These are phyloP conservation scores for Phytopythium boreale DNA, from an alignment of 352 stramenopile genomes.

Conservation along the genomic window DNA sequence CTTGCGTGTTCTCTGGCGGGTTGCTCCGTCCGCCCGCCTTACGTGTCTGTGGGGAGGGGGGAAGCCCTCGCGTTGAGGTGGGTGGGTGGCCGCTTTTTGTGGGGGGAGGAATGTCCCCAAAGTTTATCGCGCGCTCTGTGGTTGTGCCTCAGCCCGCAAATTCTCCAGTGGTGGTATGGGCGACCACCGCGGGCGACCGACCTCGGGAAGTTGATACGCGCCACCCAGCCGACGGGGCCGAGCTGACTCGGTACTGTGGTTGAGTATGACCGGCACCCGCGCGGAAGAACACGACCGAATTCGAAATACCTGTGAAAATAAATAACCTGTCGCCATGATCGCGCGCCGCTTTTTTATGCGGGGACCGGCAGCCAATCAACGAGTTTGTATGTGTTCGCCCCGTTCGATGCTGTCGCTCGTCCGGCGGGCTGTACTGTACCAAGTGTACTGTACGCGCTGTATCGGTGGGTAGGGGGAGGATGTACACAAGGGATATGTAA, in stretches of 20 bases:
- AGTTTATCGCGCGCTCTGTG: slow-evolving; percentile 11
- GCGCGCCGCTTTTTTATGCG: not conserved
- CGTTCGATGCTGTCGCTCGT: not conserved
- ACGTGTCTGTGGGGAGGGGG: too few species aligned
- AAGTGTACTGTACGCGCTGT: not conserved
- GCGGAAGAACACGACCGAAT: slow-evolving; percentile 12
- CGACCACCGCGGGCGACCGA: not conserved
- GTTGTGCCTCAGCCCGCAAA: slow-evolving; percentile 29
- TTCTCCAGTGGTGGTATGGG: slow-evolving; percentile 21
- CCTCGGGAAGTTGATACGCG: slow-evolving; percentile 5
- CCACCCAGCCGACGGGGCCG: not conserved
- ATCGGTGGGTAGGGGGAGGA: not conserved
- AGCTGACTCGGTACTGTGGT: not conserved
- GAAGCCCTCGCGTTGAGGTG: too few species aligned
- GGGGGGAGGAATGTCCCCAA: not conserved
- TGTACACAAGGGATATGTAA: too few species aligned
- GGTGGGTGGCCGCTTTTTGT: slow-evolving; percentile 10
- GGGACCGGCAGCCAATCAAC: not conserved
- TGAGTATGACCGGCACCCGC: not conserved
- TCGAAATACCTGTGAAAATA: not conserved
- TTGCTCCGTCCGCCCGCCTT: too few species aligned
- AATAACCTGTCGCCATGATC: not conserved
- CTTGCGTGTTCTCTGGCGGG: too few species aligned
- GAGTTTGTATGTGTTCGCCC: not conserved
- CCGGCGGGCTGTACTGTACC: too few species aligned